phyloP scores from a whole-genome alignment of 2,329 filamentous ascomycete genomes.

The Monosporascus sp. region DNA sequence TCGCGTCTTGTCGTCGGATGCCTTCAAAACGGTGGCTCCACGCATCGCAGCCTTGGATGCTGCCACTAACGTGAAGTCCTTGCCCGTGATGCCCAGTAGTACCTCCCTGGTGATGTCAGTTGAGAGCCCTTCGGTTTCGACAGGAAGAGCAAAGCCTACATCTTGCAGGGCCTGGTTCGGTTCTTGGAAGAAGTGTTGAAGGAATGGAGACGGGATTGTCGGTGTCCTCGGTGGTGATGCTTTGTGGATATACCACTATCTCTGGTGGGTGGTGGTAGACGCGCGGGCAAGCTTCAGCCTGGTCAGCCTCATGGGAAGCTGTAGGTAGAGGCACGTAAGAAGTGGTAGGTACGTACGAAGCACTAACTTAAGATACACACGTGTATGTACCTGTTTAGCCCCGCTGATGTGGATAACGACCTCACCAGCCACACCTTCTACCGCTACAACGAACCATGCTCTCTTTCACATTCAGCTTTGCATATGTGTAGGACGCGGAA shows the following conservation, averaged over 20 bases:
- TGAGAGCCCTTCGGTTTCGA: background rate
- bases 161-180: conserved; percentile 1
- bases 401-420: no score
- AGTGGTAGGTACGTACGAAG: background rate
- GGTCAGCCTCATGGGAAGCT: conserved; percentile 15
- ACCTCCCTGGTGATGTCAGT: conserved; percentile 68
- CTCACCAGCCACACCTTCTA: no score
- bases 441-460: no score
- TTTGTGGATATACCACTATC: background rate
- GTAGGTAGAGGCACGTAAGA: background rate
- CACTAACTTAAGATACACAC: background rate
- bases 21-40: conserved; percentile 92
- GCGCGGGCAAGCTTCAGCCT: conserved; percentile 41
- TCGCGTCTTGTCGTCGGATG: conserved; percentile 93
- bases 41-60: conserved; percentile 98
- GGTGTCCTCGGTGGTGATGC: background rate
- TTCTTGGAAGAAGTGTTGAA: background rate
- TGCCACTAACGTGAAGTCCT: conserved; percentile 97
- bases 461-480: no score
- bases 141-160: conserved; percentile 5
- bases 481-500: no score
- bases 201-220: background rate
- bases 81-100: conserved; percentile 94
- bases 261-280: conserved; percentile 14
- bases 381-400: background rate